Base-by-base conservation (phyloP, 257 asterid species). In the Pogostemon cablin region DNA sequence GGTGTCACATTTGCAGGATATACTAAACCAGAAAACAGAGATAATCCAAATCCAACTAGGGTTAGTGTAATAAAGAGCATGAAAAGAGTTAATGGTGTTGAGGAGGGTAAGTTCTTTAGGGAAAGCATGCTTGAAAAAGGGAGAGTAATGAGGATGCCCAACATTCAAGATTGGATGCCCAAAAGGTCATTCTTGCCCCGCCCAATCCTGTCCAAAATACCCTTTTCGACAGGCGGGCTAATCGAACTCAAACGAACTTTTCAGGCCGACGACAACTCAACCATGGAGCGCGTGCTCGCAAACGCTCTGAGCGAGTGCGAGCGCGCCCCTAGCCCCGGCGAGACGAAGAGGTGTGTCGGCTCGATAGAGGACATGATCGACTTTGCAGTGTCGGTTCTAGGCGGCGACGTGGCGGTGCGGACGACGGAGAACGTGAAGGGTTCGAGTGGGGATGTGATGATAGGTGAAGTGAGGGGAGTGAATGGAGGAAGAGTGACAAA, bases 321-420 rank as follows among this genome's bases (percentile, higher is more conserved):
- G 50, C 87, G 95, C 0, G 76, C 75, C 0, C 86, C 96, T 0
- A 90, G 95, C 74, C 76, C 49, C 0, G 92, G 91, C 0, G 98
- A 92, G 84, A 86, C 88, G 2, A 90, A 90, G 66, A 40, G 9
- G 9, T 92, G 98, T 1, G 95, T 88, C 0, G 92, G 82, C 10
- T 88, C 98, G 0, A 59, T 74, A 0, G 97, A 92, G 86, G 96
- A 84, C 77, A 83, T 92, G 93, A 86, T 92, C 20, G 95, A 90
- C 69, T 87, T 92, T 2, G 93, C 83, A 0, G 76, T 75, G 20
- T 76, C 83, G 8, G 65, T 88, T 3, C 50, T 92, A 15, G 93
- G 97, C 0, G 47, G 40, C 4, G 67, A 83, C 9, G 81, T 86
- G 78, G 81, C 65, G 17, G 96, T 86, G 2, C 62, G 91, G 78